Conservation (phyloP, 768 basidiomycete genomes). For the Calocybe cyanea region DNA sequence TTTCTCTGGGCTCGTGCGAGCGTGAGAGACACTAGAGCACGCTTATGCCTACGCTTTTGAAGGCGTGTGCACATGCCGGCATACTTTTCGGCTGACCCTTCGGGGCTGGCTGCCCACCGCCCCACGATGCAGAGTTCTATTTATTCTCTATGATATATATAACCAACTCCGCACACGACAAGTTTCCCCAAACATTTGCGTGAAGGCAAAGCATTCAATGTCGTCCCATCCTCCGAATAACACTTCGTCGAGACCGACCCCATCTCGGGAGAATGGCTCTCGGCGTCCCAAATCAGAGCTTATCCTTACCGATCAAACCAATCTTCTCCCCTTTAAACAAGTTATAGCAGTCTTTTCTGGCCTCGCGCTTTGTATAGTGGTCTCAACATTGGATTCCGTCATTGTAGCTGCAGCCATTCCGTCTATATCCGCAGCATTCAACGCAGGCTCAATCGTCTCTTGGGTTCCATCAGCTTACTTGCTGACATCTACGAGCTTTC, state of each 20-base stretch:
- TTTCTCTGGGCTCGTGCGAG: no score
- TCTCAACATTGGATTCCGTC: conserved; percentile 65
- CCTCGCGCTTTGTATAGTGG: conserved; percentile 56
- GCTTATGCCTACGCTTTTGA: no score
- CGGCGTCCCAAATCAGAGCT: conserved; percentile 4
- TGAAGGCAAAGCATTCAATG: neutral
- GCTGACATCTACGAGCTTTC: conserved; percentile 62
- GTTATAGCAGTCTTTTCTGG: conserved; percentile 60
- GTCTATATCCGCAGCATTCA: conserved; percentile 61
- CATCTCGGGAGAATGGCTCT: neutral
- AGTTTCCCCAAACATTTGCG: neutral
- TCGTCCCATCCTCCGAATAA: no score
- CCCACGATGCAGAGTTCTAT: neutral
- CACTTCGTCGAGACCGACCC: neutral
- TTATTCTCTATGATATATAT: neutral
- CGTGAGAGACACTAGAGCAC: no score
- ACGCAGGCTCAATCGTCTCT: conserved; percentile 57
- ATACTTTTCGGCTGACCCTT: neutral
- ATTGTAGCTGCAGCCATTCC: conserved; percentile 75
- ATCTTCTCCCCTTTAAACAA: conserved; percentile 63
- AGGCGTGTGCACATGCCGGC: no score
- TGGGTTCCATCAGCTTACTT: conserved; percentile 78
- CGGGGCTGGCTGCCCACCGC: neutral
- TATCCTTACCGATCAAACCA: conserved; percentile 68
- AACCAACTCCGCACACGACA: neutral